Conservation (phyloP, 2,329 filamentous ascomycete species). For the Samsoniella hepiali region DNA sequence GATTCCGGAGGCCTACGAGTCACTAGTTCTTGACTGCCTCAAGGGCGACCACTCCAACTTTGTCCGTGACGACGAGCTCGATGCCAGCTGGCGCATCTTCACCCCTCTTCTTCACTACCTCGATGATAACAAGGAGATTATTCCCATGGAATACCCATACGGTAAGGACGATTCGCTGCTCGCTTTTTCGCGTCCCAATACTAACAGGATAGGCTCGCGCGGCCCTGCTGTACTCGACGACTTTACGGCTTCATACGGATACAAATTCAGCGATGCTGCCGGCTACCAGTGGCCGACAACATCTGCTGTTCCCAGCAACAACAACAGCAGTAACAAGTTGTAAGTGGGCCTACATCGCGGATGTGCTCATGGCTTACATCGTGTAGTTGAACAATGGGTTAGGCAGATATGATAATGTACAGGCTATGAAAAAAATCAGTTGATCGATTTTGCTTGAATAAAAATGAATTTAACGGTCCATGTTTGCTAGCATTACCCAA, state of each 20-base stretch:
- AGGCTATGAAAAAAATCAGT: slow-evolving; percentile 8
- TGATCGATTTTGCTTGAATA: slow-evolving; percentile 8
- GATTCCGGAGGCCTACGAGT: slow-evolving; percentile 99
- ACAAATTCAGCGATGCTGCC: slow-evolving; percentile 96
- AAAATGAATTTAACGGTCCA: neutral
- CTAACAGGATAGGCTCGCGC: slow-evolving; percentile 69
- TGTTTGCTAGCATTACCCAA: neutral
- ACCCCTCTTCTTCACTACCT: slow-evolving; percentile 96
- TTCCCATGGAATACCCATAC: slow-evolving; percentile 99
- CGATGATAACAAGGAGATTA: slow-evolving; percentile 98
- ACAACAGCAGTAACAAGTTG: slow-evolving; percentile 69
- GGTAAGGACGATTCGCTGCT: slow-evolving; percentile 57
- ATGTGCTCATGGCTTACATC: slow-evolving; percentile 9
- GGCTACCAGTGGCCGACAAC: slow-evolving; percentile 94
- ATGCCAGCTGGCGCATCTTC: slow-evolving; percentile 98
- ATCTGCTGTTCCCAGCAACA: slow-evolving; percentile 63
- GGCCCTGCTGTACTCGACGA: slow-evolving; percentile 95
- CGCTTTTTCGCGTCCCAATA: neutral
- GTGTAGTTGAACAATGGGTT: slow-evolving; percentile 1
- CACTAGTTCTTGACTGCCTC: slow-evolving; percentile 90
- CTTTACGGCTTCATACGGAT: slow-evolving; percentile 96
- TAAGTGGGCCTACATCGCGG: slow-evolving; percentile 46
- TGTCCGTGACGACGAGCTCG: slow-evolving; percentile 92
- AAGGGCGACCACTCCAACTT: slow-evolving; percentile 99
- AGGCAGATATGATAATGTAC: slow-evolving; percentile 18